Evolutionary conservation across 2,329 filamentous ascomycete species (phyloP).

Genomic region (Hymenoscyphus occultus): DNA sequence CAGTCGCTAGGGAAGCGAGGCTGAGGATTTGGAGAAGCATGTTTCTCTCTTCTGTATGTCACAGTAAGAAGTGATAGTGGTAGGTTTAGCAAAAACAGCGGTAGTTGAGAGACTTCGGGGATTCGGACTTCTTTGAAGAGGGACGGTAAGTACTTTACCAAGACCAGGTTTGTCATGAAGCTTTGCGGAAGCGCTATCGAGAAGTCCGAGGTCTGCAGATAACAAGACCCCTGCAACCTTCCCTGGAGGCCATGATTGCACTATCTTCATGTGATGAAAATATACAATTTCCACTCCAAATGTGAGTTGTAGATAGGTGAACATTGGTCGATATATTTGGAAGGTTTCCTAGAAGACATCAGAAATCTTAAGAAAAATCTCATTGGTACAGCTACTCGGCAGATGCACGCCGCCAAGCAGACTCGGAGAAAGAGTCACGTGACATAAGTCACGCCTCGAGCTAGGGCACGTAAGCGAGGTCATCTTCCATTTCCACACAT

Average conservation of each 20-base stretch:
- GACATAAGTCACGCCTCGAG: neutral
- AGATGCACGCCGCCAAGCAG: neutral
- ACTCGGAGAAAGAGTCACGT: neutral
- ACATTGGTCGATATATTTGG: neutral
- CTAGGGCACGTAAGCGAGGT: constrained; percentile 17
- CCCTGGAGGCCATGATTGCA: neutral
- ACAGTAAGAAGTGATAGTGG: neutral
- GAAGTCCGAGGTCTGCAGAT: neutral
- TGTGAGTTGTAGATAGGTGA: neutral
- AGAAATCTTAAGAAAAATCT: neutral
- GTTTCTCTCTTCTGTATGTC: neutral
- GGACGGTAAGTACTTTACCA: neutral
- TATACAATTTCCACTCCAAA: too few species aligned
- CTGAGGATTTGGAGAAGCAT: constrained; percentile 3
- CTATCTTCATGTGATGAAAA: constrained; percentile 4
- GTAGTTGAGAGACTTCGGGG: neutral
- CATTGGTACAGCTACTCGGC: too few species aligned
- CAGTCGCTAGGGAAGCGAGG: constrained; percentile 23
- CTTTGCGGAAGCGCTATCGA: neutral
- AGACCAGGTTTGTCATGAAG: neutral
- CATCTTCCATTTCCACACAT: neutral
- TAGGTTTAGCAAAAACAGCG: neutral
- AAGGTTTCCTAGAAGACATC: neutral
- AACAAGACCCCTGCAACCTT: neutral
- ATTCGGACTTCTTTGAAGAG: neutral